Percentiles rank a stretch among this genome's conserved stretches.
These are phyloP conservation scores for Turnera subulata DNA, from an alignment of 345 rosid species.

Conservation along the genomic window DNA sequence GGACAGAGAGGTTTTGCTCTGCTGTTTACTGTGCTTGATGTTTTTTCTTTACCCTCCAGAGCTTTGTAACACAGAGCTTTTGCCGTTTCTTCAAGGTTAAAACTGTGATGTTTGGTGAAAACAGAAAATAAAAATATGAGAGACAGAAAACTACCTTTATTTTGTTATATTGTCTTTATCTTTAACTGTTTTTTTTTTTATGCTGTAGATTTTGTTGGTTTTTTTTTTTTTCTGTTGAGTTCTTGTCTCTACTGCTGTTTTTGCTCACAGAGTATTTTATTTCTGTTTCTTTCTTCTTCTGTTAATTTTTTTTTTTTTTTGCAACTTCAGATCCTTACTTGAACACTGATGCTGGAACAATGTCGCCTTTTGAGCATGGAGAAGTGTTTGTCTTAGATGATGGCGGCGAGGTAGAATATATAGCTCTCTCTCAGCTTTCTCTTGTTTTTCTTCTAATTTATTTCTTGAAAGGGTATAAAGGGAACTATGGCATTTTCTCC, in stretches of 20 bases:
- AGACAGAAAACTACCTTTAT: too few relatives aligned
- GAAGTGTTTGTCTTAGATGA: slow-evolving; percentile 96
- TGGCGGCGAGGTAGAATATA: slow-evolving; percentile 97
- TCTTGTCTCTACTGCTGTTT: not conserved
- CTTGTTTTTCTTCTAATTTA: not conserved
- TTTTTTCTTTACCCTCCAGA: too few relatives aligned
- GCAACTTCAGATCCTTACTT: slow-evolving; percentile 80
- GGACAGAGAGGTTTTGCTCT: too few relatives aligned
- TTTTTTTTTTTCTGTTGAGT: not conserved
- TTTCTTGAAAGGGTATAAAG: too few relatives aligned
- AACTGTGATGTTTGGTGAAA: too few relatives aligned
- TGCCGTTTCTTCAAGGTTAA: too few relatives aligned
- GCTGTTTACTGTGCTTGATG: too few relatives aligned
- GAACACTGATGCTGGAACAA: slow-evolving; percentile 97
- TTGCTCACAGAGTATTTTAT: not conserved
- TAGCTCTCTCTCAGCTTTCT: not conserved
- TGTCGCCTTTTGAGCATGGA: slow-evolving; percentile 98
- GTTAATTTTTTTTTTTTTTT: not conserved
- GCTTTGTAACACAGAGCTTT: too few relatives aligned
- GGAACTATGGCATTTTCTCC: too few relatives aligned
- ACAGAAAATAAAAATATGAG: too few relatives aligned
- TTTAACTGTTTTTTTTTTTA: not conserved
- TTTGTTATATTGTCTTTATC: too few relatives aligned
- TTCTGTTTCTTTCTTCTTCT: not conserved
- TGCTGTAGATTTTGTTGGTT: not conserved